Evolutionary conservation across 805 yeast species (phyloP).

Genomic region (Candida xiaguanensis): DNA sequence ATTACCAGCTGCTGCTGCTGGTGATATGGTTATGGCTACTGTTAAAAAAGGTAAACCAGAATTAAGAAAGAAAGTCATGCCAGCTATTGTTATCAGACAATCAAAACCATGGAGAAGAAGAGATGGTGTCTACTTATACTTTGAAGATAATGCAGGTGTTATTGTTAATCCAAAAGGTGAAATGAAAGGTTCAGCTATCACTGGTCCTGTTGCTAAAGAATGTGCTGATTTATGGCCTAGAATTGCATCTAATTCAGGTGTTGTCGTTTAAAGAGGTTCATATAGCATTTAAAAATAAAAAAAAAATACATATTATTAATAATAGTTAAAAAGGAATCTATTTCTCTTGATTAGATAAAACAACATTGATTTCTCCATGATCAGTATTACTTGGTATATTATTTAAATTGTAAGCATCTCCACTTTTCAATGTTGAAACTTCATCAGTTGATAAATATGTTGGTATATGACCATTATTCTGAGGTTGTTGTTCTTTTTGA

Average conservation of each 20-base stretch:
- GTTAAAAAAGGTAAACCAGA: slow-evolving; percentile 99
- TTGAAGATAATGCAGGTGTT: slow-evolving; percentile 99
- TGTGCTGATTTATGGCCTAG: slow-evolving; percentile 99
- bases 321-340: slow-evolving; percentile 6
- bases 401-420: slow-evolving; percentile 5
- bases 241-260: slow-evolving; percentile 99
- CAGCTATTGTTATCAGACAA: slow-evolving; percentile 99
- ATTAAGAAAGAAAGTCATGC: slow-evolving; percentile 99
- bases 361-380: slow-evolving; percentile 2
- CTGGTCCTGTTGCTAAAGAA: slow-evolving; percentile 99
- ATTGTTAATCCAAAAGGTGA: slow-evolving; percentile 99
- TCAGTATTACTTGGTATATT: slow-evolving; percentile 10
- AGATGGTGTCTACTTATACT: slow-evolving; percentile 99
- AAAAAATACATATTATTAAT: background rate
- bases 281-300: background rate
- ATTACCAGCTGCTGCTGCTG: slow-evolving; percentile 99
- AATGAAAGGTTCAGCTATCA: slow-evolving; percentile 99
- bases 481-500: background rate
- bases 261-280: slow-evolving; percentile 97
- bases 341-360: slow-evolving; percentile 11
- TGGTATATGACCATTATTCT: slow-evolving; percentile 2
- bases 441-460: slow-evolving; percentile 6
- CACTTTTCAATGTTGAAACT: slow-evolving; percentile 7
- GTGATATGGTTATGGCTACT: slow-evolving; percentile 99
- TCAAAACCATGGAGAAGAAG: slow-evolving; percentile 99